Base-by-base conservation (phyloP, 129 eudicot genomes). In the Tagetes erecta region DNA sequence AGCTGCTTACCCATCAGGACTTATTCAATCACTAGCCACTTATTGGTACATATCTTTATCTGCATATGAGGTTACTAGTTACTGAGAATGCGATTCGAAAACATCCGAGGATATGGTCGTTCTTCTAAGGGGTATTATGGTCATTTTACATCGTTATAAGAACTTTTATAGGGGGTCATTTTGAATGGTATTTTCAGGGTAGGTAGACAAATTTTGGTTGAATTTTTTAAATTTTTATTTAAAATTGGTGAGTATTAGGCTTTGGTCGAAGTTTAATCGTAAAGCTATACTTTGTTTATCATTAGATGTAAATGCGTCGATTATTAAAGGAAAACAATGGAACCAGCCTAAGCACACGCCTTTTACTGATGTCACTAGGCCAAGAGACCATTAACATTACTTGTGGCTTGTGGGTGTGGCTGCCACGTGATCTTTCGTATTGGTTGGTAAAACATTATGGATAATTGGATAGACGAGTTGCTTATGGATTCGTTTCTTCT, bases 41-140 rank as follows among this genome's bases (percentile, higher is more conserved):
- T 40, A 64, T 39, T 1, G 49, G 69, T 64, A 64, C 47, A 64
- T 38, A 64, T 39, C 47, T 39, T 64, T 11, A 39, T 64, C 69
- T 64, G 69, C 69, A n/a, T 64, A 64, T 39, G 69, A n/a, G 69
- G 11, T 40, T 64, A 38, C 31, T 64, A 64, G 40, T 34, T 33
- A 58, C 65, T 58, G 64, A 58, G n/a, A 58, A 20, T 55, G 60
- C 58, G 4, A 14, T 9, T 31, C 39, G 40, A 33, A 56, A 56
- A 56, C 35, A 56, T 56, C 35, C 63, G 10, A 37, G 36, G 63
- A 12, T 56, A 56, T 56, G 63, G 63, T 30, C 3, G 34, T 55
- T 55, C 60, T 55, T 14, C 36, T 55, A 31, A 55, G 62, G 3
- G 6, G 36, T 55, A 55, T 30, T 55, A 7, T 2, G 33, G 62